phyloP scores from a whole-genome alignment of 1,284 basidiomycete genomes.

The Pseudozyma tsukubaensis region DNA sequence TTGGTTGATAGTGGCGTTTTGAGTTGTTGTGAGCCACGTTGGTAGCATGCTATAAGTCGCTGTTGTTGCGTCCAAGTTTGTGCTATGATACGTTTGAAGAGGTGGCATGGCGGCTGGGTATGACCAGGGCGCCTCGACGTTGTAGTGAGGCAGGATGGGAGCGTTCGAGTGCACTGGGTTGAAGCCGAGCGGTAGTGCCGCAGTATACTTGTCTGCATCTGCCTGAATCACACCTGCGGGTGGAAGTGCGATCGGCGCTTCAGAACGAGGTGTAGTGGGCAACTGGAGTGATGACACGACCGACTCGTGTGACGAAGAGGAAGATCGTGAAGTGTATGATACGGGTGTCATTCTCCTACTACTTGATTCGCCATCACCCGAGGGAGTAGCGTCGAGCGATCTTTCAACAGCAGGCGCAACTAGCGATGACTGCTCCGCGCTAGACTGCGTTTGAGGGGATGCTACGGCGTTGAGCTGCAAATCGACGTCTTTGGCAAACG shows the following conservation, averaged over 20 bases:
- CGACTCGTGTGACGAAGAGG: constrained; percentile 13
- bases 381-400: not conserved
- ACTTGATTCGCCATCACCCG: not conserved
- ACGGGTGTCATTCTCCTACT: not conserved
- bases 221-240: not conserved
- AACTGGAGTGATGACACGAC: constrained; percentile 16
- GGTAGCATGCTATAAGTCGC: not conserved
- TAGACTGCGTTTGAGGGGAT: not conserved
- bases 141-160: not conserved
- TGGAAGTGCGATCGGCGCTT: not conserved
- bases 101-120: not conserved
- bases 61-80: not conserved
- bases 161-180: not conserved
- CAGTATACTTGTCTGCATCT: not conserved
- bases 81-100: not conserved
- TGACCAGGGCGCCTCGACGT: not conserved
- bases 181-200: no score
- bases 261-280: constrained; percentile 17
- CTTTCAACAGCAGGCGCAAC: not conserved
- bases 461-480: constrained; percentile 4
- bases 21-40: not conserved
- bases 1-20: not conserved
- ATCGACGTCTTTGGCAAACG: constrained; percentile 24
- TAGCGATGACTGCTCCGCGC: not conserved
- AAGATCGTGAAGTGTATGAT: constrained; percentile 3